Evolutionary conservation across 1,139 yeast species (phyloP).

Genomic region (Scheffersomyces parashehatae): DNA sequence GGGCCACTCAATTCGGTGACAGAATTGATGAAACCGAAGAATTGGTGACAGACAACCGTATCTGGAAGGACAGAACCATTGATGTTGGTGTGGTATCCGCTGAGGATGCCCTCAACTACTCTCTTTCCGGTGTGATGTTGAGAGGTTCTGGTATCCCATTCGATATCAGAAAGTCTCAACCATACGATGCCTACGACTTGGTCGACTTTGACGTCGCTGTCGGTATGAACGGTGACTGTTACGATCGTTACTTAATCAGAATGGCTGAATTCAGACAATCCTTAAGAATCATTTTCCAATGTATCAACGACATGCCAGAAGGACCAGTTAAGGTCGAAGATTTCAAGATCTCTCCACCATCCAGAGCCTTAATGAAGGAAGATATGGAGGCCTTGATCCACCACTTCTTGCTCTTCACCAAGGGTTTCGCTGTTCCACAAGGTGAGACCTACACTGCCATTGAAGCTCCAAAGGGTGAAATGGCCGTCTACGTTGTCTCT

Average conservation of each 20-base stretch:
- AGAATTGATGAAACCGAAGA: slow-evolving; percentile 90
- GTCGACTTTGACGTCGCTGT: slow-evolving; percentile 89
- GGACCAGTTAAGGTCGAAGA: slow-evolving; percentile 94
- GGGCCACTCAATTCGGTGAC: slow-evolving; percentile 96
- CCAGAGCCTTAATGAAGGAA: slow-evolving; percentile 80
- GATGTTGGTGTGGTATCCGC: slow-evolving; percentile 82
- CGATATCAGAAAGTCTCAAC: slow-evolving; percentile 84
- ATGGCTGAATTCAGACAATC: slow-evolving; percentile 94
- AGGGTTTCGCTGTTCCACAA: slow-evolving; percentile 86
- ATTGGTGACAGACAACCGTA: slow-evolving; percentile 85
- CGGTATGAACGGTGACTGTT: slow-evolving; percentile 87
- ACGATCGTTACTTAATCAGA: slow-evolving; percentile 83
- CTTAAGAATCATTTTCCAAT: slow-evolving; percentile 83
- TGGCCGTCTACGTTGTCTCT: slow-evolving; percentile 87
- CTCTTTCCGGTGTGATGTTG: slow-evolving; percentile 84
- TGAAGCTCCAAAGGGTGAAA: slow-evolving; percentile 95
- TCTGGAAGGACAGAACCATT: slow-evolving; percentile 87
- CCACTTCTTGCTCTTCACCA: slow-evolving; percentile 83
- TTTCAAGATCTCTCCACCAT: slow-evolving; percentile 81
- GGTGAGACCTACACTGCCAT: slow-evolving; percentile 92
- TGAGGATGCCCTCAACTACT: slow-evolving; percentile 82
- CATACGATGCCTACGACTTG: slow-evolving; percentile 85
- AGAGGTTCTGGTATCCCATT: slow-evolving; percentile 90
- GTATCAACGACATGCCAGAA: slow-evolving; percentile 88
- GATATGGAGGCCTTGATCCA: slow-evolving; percentile 93